phyloP scores from a whole-genome alignment of 2,329 filamentous ascomycete species.

The Coccinonectria pachysandricola region DNA sequence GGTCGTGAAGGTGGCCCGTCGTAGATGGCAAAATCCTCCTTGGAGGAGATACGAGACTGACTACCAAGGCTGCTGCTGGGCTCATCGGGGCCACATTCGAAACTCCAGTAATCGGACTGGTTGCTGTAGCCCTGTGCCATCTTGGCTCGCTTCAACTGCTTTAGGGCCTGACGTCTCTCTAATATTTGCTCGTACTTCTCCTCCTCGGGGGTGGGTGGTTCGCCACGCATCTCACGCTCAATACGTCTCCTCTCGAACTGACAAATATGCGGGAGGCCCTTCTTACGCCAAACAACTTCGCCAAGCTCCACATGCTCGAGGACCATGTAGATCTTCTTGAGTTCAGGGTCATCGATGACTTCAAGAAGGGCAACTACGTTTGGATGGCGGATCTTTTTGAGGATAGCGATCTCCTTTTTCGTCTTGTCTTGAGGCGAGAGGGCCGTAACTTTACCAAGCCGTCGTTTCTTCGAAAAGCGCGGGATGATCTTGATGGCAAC shows the following conservation, averaged over 20 bases:
- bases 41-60: constrained; percentile 33
- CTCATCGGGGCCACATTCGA: constrained; percentile 63
- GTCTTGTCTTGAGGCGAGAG: constrained; percentile 63
- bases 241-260: constrained; percentile 72
- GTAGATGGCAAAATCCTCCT: constrained; percentile 28
- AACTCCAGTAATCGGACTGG: constrained; percentile 66
- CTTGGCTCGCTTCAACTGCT: constrained; percentile 46
- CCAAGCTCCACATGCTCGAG: constrained; percentile 90
- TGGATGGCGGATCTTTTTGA: constrained; percentile 96
- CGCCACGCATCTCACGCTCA: constrained; percentile 57
- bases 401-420: constrained; percentile 91
- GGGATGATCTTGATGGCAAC: constrained; percentile 99
- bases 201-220: constrained; percentile 48
- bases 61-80: constrained; percentile 29
- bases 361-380: constrained; percentile 93
- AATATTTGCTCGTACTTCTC: constrained; percentile 49
- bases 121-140: constrained; percentile 39
- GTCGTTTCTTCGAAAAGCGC: constrained; percentile 83
- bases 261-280: constrained; percentile 74
- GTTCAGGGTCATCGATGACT: constrained; percentile 92
- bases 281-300: constrained; percentile 88
- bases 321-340: constrained; percentile 97
- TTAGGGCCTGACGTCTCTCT: constrained; percentile 47
- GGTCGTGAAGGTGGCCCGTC: constrained; percentile 28
- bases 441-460: constrained; percentile 71